Conservation (phyloP, 305 asterid genomes). For the Ajuga reptans region DNA sequence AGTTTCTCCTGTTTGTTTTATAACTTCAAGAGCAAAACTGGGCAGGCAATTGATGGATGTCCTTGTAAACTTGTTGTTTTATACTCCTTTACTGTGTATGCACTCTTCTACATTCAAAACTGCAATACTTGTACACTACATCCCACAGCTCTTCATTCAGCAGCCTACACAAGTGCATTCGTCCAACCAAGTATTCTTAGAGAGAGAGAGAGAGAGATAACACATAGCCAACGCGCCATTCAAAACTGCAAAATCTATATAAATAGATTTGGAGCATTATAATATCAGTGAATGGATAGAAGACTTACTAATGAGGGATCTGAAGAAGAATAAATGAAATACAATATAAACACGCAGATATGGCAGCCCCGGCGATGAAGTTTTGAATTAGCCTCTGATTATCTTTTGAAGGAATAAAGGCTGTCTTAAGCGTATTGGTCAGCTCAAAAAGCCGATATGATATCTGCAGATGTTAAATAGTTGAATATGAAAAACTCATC, state of each 20-base stretch:
- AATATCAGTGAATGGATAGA: not conserved
- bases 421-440: conserved; percentile 74
- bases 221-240: not conserved
- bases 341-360: conserved; percentile 52
- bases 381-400: conserved; percentile 57
- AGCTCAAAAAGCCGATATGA: conserved; percentile 76
- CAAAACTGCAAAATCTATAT: not conserved
- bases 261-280: not conserved
- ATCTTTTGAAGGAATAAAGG: conserved; percentile 71
- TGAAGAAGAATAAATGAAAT: conserved; percentile 62
- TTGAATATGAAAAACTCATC: not conserved
- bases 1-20: conserved; percentile 4
- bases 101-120: not conserved
- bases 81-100: not conserved
- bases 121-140: not conserved
- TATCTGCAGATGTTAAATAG: conserved; percentile 40
- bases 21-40: conserved; percentile 9
- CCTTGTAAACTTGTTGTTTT: conserved; percentile 13
- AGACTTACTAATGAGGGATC: conserved; percentile 59
- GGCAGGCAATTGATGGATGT: not conserved
- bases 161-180: conserved; percentile 18
- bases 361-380: conserved; percentile 61
- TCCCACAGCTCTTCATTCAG: conserved; percentile 3
- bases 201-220: not conserved
- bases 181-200: not conserved